phyloP scores from a whole-genome alignment of 2,329 filamentous ascomycete species.

The Arachnomyces sp. region DNA sequence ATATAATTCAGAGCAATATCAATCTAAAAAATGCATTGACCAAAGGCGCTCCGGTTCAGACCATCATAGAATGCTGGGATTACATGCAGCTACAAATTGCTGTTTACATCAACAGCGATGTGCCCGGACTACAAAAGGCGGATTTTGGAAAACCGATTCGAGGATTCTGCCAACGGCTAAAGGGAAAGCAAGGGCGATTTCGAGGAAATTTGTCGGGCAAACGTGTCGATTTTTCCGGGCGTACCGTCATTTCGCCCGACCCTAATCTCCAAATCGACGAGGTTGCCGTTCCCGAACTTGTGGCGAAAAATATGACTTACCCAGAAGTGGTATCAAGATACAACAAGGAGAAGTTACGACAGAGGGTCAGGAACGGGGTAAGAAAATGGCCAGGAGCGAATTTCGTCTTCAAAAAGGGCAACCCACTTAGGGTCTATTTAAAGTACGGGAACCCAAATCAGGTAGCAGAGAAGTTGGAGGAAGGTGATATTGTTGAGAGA shows the following conservation, averaged over 20 bases:
- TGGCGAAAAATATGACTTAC: conserved; percentile 96
- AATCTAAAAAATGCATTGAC: conserved; percentile 75
- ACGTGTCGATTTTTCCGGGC: conserved; percentile 94
- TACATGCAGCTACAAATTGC: conserved; percentile 91
- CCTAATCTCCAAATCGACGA: conserved; percentile 90
- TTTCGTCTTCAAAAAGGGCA: conserved; percentile 63
- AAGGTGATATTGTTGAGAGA: conserved; percentile 86
- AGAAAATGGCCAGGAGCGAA: conserved; percentile 83
- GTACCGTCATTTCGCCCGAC: conserved; percentile 96
- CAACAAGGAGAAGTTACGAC: conserved; percentile 74
- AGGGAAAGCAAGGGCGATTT: conserved; percentile 96
- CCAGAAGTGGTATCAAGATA: conserved; percentile 79
- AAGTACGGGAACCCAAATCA: conserved; percentile 65
- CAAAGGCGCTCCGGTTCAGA: conserved; percentile 76
- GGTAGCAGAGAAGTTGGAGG: conserved; percentile 65
- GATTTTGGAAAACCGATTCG: conserved; percentile 82
- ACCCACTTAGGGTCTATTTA: conserved; percentile 64
- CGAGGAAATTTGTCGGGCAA: conserved; percentile 95
- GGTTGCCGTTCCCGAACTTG: conserved; percentile 80
- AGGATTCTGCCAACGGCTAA: conserved; percentile 89
- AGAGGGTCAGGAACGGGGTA: conserved; percentile 67
- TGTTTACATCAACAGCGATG: conserved; percentile 96
- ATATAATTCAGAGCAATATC: conserved; percentile 88
- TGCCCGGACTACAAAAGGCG: conserved; percentile 82
- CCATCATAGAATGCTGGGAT: conserved; percentile 98